A percentile compares a stretch with the other conserved stretches of the same genome.
phyloP scores from a whole-genome alignment of 208 protist species.

The Borovskyia barvae region DNA sequence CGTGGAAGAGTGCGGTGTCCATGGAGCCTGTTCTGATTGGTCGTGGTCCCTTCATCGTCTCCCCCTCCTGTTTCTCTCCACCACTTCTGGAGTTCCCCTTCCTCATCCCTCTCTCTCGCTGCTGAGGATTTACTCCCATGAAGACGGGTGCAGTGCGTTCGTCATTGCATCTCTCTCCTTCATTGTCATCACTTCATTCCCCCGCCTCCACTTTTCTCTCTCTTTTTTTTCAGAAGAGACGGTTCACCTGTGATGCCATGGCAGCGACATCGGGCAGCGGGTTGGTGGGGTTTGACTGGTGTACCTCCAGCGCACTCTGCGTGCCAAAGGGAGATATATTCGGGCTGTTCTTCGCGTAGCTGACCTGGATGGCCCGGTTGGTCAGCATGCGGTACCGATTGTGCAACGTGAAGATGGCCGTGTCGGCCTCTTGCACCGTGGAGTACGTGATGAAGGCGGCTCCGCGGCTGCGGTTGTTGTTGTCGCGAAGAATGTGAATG shows the following conservation, averaged over 20 bases:
- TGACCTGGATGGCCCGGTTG: constrained; percentile 86
- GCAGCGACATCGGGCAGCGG: constrained; percentile 77
- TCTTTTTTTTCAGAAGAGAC: constrained; percentile 28
- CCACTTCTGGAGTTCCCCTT: no score
- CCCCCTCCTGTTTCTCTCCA: no score
- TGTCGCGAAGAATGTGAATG: constrained; percentile 86
- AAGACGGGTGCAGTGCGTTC: no score
- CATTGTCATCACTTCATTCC: no score
- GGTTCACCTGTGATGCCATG: constrained; percentile 17
- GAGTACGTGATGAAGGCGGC: constrained; percentile 85
- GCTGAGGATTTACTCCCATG: no score
- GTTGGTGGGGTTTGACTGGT: constrained; percentile 83
- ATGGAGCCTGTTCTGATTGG: no score
- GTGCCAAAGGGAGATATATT: constrained; percentile 84
- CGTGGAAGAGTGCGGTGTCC: no score
- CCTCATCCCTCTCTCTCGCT: no score
- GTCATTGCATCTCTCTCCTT: no score
- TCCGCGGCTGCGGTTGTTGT: constrained; percentile 77
- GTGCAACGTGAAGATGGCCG: constrained; percentile 87
- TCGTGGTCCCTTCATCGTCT: no score
- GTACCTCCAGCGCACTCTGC: constrained; percentile 74
- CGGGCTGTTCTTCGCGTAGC: constrained; percentile 87
- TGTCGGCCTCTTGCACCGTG: constrained; percentile 81
- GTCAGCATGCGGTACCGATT: constrained; percentile 88
- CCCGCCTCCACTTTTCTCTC: neutral